These are phyloP conservation scores for Phylloporus sp. DNA, from an alignment of 1,284 basidiomycete species.

Conservation along the genomic window DNA sequence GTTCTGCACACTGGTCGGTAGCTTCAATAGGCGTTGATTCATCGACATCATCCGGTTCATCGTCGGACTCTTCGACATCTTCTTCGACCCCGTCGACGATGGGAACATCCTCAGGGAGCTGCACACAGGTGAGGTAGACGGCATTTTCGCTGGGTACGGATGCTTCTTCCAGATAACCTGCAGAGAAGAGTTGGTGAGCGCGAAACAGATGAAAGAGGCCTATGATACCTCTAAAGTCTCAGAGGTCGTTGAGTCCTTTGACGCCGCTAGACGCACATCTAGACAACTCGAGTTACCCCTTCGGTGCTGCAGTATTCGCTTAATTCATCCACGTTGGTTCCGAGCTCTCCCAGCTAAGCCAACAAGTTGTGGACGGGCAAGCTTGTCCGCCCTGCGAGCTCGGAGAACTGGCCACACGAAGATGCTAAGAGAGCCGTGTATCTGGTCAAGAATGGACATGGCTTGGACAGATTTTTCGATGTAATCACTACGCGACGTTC, in stretches of 20 bases:
- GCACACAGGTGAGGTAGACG: conserved; percentile 63
- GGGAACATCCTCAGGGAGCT: conserved; percentile 16
- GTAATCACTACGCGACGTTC: no score
- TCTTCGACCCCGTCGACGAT: conserved; percentile 43
- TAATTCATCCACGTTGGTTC: conserved; percentile 70
- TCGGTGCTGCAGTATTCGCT: conserved; percentile 63
- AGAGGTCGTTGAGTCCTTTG: no score
- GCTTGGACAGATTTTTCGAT: no score
- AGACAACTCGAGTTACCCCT: conserved; percentile 60
- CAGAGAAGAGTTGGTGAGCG: conserved; percentile 22
- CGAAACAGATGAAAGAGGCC: conserved; percentile 7
- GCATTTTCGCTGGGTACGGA: conserved; percentile 56
- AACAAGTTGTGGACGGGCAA: conserved; percentile 61
- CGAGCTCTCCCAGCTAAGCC: conserved; percentile 75
- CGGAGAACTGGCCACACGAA: conserved; percentile 68
- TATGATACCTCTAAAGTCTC: no score
- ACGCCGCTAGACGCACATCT: conserved; percentile 64
- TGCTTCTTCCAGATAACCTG: conserved; percentile 67
- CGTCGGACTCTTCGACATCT: conserved; percentile 44
- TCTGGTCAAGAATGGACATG: conserved; percentile 70
- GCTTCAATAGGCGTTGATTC: conserved; percentile 18
- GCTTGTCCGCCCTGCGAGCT: conserved; percentile 65
- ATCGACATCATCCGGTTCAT: conserved; percentile 29
- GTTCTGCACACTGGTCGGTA: conserved; percentile 19
- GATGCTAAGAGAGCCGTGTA: conserved; percentile 66